Evolutionary conservation across 179 eudicot genomes (phyloP), one percentile per base, ranked within the genome.

Genomic region (Amaranthus tricolor): DNA sequence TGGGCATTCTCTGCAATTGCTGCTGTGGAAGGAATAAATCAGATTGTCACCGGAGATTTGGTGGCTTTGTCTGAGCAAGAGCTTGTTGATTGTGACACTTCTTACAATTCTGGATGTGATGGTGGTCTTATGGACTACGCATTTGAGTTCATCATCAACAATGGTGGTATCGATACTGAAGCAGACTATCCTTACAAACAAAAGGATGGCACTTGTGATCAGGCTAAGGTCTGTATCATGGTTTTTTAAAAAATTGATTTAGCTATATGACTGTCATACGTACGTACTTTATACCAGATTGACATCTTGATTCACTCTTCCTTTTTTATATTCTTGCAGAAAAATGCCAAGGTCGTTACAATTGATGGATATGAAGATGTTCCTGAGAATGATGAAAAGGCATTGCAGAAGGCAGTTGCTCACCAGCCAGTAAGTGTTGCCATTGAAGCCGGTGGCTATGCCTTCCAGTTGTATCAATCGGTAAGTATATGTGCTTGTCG

Each of bases 81-180:
- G 79, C 88, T 90, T 0, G 90, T 92, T 0, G 95, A 90, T 73
- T 92, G 97, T 55, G 97, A 92, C 78, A 92, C 76, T 54, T 31
- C 5, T 51, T 51, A 51, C 54, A 51, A 51, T 12, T 45, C 49
- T 50, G 95, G 95, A 0, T 92, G 98, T 83, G 82, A 88, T 66
- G 98, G 96, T 1, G 98, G 98, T 43, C 85, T 88, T 44, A 93
- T 93, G 98, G 98, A 93, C 76, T 81, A 86, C 16, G 96, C 96
- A 24, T 93, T 88, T 57, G 68, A 86, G 60, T 93, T 89, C 84
- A 91, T 93, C 68, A 75, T 88, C 57, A 61, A 76, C 19, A 93
- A 88, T 62, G 96, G 96, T 2, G 98, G 96, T 8, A 84, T 93
- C 21, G 96, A 93, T 76, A 81, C 93, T 16, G 98, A 93, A 75